These are phyloP conservation scores for Cladobotryum protrusum DNA, from an alignment of 2,329 filamentous ascomycete genomes.

Conservation along the genomic window DNA sequence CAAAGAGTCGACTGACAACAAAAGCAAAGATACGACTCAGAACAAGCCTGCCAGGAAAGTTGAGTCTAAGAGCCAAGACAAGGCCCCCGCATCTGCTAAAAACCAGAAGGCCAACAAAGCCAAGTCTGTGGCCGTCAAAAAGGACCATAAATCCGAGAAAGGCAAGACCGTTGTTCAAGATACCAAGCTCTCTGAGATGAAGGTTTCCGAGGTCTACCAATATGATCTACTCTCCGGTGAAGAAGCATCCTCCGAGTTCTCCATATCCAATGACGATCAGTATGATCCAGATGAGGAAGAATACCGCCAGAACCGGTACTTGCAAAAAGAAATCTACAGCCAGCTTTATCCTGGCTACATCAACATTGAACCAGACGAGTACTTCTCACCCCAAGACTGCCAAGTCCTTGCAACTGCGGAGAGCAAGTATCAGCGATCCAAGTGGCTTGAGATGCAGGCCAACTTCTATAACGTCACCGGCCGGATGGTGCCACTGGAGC, in stretches of 20 bases:
- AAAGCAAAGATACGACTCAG: slow-evolving; percentile 15
- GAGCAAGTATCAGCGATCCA: slow-evolving; percentile 25
- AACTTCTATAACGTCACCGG: slow-evolving; percentile 39
- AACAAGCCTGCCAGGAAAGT: slow-evolving; percentile 14
- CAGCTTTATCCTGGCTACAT: slow-evolving; percentile 25
- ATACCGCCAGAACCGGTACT: slow-evolving; percentile 23
- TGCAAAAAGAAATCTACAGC: slow-evolving; percentile 25
- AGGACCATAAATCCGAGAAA: background rate
- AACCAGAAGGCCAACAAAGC: background rate
- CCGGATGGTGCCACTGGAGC: slow-evolving; percentile 31
- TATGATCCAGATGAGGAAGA: slow-evolving; percentile 14
- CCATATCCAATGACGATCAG: slow-evolving; percentile 14
- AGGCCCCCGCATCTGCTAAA: background rate
- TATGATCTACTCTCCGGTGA: slow-evolving; percentile 21
- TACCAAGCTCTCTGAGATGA: background rate
- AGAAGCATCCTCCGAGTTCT: slow-evolving; percentile 22
- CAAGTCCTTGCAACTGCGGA: slow-evolving; percentile 30
- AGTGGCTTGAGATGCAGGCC: slow-evolving; percentile 39
- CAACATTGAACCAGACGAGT: slow-evolving; percentile 17
- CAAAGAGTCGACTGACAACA: slow-evolving; percentile 11
- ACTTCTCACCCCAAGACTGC: slow-evolving; percentile 26
- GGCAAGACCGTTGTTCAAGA: slow-evolving; percentile 8
- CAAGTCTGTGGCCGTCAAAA: background rate
- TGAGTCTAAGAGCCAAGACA: background rate
- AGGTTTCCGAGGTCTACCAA: background rate